A percentile compares a stretch with the other conserved stretches of the same genome.
phyloP scores from a whole-genome alignment of 2,329 filamentous ascomycete genomes.

The Epicoccum nigrum region DNA sequence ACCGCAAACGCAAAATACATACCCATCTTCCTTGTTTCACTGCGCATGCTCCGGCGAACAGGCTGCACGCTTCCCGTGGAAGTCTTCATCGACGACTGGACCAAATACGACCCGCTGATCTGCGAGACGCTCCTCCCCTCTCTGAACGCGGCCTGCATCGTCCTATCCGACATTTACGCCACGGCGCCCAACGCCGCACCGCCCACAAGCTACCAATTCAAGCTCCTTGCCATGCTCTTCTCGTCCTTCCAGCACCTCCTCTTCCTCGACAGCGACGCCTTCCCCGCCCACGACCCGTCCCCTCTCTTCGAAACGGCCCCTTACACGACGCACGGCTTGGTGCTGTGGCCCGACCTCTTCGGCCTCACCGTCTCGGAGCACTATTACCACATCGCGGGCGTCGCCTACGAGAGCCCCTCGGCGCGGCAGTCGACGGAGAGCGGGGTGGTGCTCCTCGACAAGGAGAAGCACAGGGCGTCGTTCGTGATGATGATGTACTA shows the following conservation, averaged over 20 bases:
- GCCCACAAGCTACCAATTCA: conserved; percentile 57
- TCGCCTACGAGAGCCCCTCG: conserved; percentile 38
- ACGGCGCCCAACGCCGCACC: conserved; percentile 17
- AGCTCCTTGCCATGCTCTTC: conserved; percentile 63
- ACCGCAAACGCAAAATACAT: conserved; percentile 57
- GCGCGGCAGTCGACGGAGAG: conserved; percentile 53
- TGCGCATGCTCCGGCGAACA: conserved; percentile 59
- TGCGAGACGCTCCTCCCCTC: conserved; percentile 48
- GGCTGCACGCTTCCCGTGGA: conserved; percentile 59
- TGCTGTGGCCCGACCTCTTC: conserved; percentile 66
- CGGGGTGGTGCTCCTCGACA: conserved; percentile 58
- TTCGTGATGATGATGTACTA: conserved; percentile 61
- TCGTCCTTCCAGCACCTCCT: conserved; percentile 65
- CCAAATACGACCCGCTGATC: conserved; percentile 47
- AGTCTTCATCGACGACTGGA: conserved; percentile 47
- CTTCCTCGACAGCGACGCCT: conserved; percentile 64
- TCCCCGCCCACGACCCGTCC: conserved; percentile 58
- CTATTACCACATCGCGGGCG: conserved; percentile 54
- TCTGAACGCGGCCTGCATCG: conserved; percentile 49
- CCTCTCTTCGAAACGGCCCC: too few relatives aligned
- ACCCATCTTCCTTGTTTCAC: conserved; percentile 57
- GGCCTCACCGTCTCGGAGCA: conserved; percentile 50
- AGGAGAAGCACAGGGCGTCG: conserved; percentile 54
- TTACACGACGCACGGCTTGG: conserved; percentile 58
- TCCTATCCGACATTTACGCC: conserved; percentile 37